Conservation (phyloP, 176 grass and related monocot species). For the Aegilops tauschii region DNA sequence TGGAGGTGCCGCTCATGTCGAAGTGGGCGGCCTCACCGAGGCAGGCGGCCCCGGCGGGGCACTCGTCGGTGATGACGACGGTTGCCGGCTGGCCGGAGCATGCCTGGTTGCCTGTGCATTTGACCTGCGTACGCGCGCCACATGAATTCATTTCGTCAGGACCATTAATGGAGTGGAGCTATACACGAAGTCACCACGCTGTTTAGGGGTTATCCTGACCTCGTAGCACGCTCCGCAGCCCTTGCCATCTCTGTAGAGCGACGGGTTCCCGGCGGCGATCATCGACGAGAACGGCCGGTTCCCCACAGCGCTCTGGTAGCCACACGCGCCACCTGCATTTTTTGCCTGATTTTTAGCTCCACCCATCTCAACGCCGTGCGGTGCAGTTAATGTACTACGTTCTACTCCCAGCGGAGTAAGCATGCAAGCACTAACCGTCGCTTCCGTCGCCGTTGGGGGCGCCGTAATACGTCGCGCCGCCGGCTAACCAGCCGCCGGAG, state of each 20-base stretch:
- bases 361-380: background rate
- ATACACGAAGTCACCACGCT: background rate
- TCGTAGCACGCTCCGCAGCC: conserved; percentile 90
- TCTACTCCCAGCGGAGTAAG: background rate
- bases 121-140: conserved; percentile 44
- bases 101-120: conserved; percentile 41
- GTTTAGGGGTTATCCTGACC: conserved; percentile 37
- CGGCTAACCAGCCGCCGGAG: conserved; percentile 47
- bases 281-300: conserved; percentile 61
- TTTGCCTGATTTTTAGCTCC: background rate
- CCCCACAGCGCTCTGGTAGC: conserved; percentile 65
- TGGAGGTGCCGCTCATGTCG: conserved; percentile 84
- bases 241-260: conserved; percentile 65
- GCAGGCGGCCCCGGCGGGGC: conserved; percentile 45
- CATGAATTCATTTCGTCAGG: conserved; percentile 38
- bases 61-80: conserved; percentile 71
- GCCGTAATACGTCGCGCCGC: conserved; percentile 82
- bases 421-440: conserved; percentile 44
- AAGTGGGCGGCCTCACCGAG: conserved; percentile 45
- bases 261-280: conserved; percentile 63
- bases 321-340: conserved; percentile 75
- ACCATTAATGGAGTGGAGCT: conserved; percentile 27
- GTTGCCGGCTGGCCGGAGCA: conserved; percentile 76
- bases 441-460: conserved; percentile 69
- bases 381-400: background rate